A percentile compares a stretch with the other conserved stretches of the same genome.
These are phyloP conservation scores for Phytophthora chlamydospora DNA, from an alignment of 352 stramenopile species.

Conservation along the genomic window DNA sequence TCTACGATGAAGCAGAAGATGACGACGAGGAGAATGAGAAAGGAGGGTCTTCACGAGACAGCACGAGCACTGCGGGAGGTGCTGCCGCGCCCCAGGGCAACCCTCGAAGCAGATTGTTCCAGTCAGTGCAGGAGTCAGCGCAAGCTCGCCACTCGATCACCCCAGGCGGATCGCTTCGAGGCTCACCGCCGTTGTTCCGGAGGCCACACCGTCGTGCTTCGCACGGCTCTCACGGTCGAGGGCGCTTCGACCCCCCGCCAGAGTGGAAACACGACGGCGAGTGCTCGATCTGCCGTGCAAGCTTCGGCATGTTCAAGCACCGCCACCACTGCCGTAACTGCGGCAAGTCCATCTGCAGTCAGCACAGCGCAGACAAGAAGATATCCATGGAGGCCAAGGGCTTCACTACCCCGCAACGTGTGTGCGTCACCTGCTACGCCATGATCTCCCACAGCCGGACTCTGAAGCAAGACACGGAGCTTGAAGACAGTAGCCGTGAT, in stretches of 20 bases:
- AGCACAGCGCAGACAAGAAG: conserved; percentile 86
- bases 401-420: conserved; percentile 78
- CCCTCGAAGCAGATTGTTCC: conserved; percentile 18
- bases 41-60: conserved; percentile 23
- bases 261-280: conserved; percentile 81
- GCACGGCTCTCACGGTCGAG: conserved; percentile 27
- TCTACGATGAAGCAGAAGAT: conserved; percentile 28
- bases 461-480: conserved; percentile 42
- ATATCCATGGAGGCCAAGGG: conserved; percentile 70
- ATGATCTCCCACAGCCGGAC: conserved; percentile 63
- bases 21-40: conserved; percentile 23
- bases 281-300: conserved; percentile 78
- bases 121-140: conserved; percentile 23
- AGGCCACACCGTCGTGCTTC: conserved; percentile 36
- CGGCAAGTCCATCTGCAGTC: conserved; percentile 81
- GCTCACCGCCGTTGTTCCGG: conserved; percentile 30
- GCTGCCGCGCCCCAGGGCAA: conserved; percentile 7
- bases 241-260: conserved; percentile 56
- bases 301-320: conserved; percentile 87
- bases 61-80: conserved; percentile 25
- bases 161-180: conserved; percentile 23
- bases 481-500: conserved; percentile 31
- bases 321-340: conserved; percentile 88
- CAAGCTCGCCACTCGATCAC: conserved; percentile 18
- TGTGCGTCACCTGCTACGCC: conserved; percentile 79